Conservation (phyloP, 345 rosid genomes). For the Firmiana major region DNA sequence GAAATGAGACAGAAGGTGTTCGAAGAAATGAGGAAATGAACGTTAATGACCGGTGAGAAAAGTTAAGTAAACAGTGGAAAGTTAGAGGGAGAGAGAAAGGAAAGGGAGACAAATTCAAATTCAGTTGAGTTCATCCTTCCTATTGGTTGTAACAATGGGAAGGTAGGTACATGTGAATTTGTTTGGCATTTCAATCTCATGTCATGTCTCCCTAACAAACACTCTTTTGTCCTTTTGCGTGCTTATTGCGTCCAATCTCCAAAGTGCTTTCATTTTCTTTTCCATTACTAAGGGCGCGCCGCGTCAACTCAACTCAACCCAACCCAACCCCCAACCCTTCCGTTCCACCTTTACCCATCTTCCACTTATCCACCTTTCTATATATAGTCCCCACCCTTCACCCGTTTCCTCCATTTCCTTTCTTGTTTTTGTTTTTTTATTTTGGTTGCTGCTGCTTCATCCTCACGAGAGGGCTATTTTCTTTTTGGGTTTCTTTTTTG, state of each 20-base stretch:
- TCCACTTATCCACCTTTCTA: slow-evolving; percentile 4
- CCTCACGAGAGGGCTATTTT: background rate
- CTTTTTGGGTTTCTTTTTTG: background rate
- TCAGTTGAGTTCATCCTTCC: too few relatives aligned
- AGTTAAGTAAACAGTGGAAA: slow-evolving; percentile 8
- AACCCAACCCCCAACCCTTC: background rate
- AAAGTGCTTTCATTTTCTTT: background rate
- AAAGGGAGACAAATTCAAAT: slow-evolving; percentile 7
- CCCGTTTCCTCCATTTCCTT: background rate
- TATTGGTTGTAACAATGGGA: too few relatives aligned
- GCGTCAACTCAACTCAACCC: slow-evolving; percentile 14
- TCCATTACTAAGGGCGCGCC: background rate
- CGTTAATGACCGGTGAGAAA: slow-evolving; percentile 10
- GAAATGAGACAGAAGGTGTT: background rate
- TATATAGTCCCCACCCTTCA: slow-evolving; percentile 22
- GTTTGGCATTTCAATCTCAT: background rate
- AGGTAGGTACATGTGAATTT: slow-evolving; percentile 1
- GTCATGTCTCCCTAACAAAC: background rate
- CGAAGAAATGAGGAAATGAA: background rate
- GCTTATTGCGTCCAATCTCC: background rate
- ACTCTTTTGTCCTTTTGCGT: background rate
- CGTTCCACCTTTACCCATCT: background rate
- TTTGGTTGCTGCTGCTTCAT: background rate
- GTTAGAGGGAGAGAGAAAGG: background rate
- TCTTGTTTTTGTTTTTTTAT: slow-evolving; percentile 9